These are phyloP conservation scores for Neckera pumila DNA, from an alignment of 225 moss, liverwort and hornwort genomes.

Conservation along the genomic window DNA sequence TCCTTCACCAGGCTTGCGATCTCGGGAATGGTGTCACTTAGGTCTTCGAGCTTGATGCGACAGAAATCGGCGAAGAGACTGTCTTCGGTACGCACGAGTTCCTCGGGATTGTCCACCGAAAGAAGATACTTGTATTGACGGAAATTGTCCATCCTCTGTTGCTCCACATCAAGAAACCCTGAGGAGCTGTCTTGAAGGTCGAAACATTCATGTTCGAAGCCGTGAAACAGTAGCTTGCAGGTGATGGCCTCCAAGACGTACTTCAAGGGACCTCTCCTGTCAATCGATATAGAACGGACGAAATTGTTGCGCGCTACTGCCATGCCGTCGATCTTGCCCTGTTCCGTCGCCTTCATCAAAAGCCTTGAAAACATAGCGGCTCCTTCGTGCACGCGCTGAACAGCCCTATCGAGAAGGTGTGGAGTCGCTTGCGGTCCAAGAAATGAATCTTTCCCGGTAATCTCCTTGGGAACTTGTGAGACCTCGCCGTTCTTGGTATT, in stretches of 20 bases:
- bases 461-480: not conserved
- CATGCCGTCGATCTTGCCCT: slow-evolving; percentile 17
- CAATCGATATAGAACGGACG: slow-evolving; percentile 6
- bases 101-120: not conserved
- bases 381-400: slow-evolving; percentile 22
- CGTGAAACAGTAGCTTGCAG: slow-evolving; percentile 21
- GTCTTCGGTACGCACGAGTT: not conserved
- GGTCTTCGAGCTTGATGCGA: slow-evolving; percentile 12
- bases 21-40: slow-evolving; percentile 16
- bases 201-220: slow-evolving; percentile 33
- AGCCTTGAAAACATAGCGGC: slow-evolving; percentile 18
- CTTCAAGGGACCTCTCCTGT: slow-evolving; percentile 19
- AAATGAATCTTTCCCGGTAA: slow-evolving; percentile 10
- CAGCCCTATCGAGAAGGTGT: slow-evolving; percentile 14
- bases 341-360: slow-evolving; percentile 19
- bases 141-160: slow-evolving; percentile 22
- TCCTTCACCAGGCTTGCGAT: slow-evolving; percentile 4
- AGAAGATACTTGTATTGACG: slow-evolving; percentile 6
- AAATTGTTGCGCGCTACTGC: slow-evolving; percentile 15
- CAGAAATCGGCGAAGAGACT: slow-evolving; percentile 12
- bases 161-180: slow-evolving; percentile 13
- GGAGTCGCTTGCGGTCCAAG: slow-evolving; percentile 15
- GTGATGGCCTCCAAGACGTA: slow-evolving; percentile 21
- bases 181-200: slow-evolving; percentile 10
- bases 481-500: not conserved